Evolutionary conservation across 192 early-diverging fungal species (phyloP), one percentile per base, ranked within the genome.

Genomic region (Coemansia sp.): DNA sequence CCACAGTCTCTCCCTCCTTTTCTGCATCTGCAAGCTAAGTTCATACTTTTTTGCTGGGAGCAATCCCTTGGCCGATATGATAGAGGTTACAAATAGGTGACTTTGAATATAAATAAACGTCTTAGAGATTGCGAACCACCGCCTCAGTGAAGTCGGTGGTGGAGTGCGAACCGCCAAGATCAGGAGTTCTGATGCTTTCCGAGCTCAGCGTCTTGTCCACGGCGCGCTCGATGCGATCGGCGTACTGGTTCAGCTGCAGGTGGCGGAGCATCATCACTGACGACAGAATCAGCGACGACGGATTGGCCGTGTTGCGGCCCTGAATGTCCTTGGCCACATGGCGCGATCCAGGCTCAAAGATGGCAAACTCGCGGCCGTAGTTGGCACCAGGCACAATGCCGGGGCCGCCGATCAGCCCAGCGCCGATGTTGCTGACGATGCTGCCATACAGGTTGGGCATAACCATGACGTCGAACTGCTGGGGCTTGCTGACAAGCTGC

Each of bases 361-460:
- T 91, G 49, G 93, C 94, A 78, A 84, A 96, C 78, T 99, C 89
- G 62, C 90, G 83, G 57, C 96, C 96, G 81, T 96, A 92, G 88
- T 97, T 99, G 83, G 90, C 91, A 41, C 96, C 96, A 36, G 96
- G 93, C 53, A 96, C 88, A 65, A 97, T 84, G 73, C 94, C 96
- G 14, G 94, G 92, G 30, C 94, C 93, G 59, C 96, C 94, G 51
- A 97, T 89, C 30, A 99, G 82, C 44, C 88, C 96, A 54, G 96
- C 94, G 59, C 96, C 96, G 55, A 99, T 89, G 81, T 99, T 99
- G 67, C 91, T 92, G 48, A 97, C 88, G 70, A 99, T 99, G 87
- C 93, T 97, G 64, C 96, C 96, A 81, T 99, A 99, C 75, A 99
- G 86, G 85, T 99, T 99, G 57, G 94, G 94, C 88, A 93, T 95